These are phyloP conservation scores for Calonectria pteridis DNA, from an alignment of 2,329 filamentous ascomycete genomes.

Conservation along the genomic window DNA sequence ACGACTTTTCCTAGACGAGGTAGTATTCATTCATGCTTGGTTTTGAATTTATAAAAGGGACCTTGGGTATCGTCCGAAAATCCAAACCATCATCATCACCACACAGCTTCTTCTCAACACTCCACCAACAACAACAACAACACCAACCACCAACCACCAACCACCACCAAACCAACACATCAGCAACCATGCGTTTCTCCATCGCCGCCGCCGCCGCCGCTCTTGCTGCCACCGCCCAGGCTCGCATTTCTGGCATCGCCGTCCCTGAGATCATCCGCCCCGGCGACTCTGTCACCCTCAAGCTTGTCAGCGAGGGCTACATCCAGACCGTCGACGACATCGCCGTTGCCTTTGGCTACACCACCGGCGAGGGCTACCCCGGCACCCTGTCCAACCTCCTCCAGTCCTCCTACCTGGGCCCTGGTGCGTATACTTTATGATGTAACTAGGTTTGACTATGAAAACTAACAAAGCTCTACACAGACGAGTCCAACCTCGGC, in stretches of 20 bases:
- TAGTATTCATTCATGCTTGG: background rate
- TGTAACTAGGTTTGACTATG: too few species aligned
- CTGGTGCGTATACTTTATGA: too few species aligned
- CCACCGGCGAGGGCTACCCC: slow-evolving; percentile 39
- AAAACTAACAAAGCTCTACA: background rate
- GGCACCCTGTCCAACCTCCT: slow-evolving; percentile 46
- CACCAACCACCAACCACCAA: background rate
- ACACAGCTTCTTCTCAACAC: background rate
- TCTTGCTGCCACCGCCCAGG: slow-evolving; percentile 47
- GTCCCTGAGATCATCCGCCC: slow-evolving; percentile 55
- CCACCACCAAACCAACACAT: background rate
- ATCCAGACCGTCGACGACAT: slow-evolving; percentile 60
- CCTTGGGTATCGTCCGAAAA: background rate
- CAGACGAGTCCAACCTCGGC: slow-evolving; percentile 40
- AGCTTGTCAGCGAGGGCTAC: slow-evolving; percentile 57
- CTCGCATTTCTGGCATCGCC: slow-evolving; percentile 58
- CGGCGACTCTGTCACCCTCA: slow-evolving; percentile 53
- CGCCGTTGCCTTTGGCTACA: slow-evolving; percentile 58
- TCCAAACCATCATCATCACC: background rate
- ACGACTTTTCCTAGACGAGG: background rate
- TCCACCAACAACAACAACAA: background rate
- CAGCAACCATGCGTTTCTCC: slow-evolving; percentile 43
- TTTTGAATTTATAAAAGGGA: background rate
- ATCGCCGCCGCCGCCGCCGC: slow-evolving; percentile 40
- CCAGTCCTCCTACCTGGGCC: slow-evolving; percentile 52